Evolutionary conservation across 208 protist genomes (phyloP), one percentile per base, ranked within the genome.

Genomic region (Leptomonas pyrrhocoris): DNA sequence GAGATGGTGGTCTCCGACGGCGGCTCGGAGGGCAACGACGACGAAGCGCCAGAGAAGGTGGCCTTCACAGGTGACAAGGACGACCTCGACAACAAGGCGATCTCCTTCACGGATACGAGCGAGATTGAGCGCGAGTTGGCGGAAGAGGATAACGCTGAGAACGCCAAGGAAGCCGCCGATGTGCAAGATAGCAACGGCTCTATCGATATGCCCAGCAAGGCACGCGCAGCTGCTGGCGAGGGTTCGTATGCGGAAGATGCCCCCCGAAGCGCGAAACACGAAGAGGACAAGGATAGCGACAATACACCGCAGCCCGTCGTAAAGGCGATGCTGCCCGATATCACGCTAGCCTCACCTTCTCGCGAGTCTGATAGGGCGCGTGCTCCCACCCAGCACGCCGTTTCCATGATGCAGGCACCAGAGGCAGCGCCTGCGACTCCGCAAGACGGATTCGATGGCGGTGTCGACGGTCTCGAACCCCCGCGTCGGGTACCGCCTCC

Each of bases 401-500:
- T 50, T n/a, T n/a, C 57, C 2, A 63, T 43, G 23, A 48, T 77
- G 63, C 56, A 65, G 40, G 42, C 63, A 3, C 56, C 55, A 0
- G 72, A 71, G 60, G 46, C 48, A 8, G 48, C 31, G 0, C 46
- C 60, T 16, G 31, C 49, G 23, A 30, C 38, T 21, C 62, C 34
- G 15, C 48, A 31, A 2, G 54, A 72, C 8, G 56, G 15, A 23
- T 16, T 21, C 30, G 45, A 49, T 8, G 23, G n/a, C 42, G 40
- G 5, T 18, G 27, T 3, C 12, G 34, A 16, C 11, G 46, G 16
- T 31, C 4, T 30, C 19, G 61, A 36, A 16, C 49, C 50, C 15
- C 76, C 76, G 4, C 69, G 53, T 21, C 69, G 69, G n/a, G 45
- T 73, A 42, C 63, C 69, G 21, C 76, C 76, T 11, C 76, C 69